Conservation (phyloP, 78 protist genomes). For the Polysphondylium violaceum region DNA sequence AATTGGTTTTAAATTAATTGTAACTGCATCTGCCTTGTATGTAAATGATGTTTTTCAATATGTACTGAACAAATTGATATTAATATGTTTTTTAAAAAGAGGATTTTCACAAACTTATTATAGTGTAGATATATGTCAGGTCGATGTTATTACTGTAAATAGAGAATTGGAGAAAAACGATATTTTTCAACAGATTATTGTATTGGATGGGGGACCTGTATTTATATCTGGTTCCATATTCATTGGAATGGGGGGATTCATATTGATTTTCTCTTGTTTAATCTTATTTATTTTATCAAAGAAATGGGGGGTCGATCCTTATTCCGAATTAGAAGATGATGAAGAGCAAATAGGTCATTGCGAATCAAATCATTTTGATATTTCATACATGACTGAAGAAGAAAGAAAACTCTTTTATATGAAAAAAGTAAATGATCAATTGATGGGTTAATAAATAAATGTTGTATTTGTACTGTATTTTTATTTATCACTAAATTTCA, state of each 20-base stretch:
- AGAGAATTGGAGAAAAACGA: not conserved
- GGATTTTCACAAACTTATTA: slow-evolving; percentile 41
- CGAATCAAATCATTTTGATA: slow-evolving; percentile 11
- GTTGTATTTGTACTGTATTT: too few species aligned
- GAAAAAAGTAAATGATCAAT: slow-evolving; percentile 6
- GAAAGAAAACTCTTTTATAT: slow-evolving; percentile 22
- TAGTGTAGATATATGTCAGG: slow-evolving; percentile 23
- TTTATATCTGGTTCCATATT: slow-evolving; percentile 36
- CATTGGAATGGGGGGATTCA: slow-evolving; percentile 32
- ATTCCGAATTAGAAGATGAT: too few species aligned
- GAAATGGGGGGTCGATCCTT: not conserved
- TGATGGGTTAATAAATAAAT: not conserved
- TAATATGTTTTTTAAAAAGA: not conserved
- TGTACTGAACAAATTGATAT: not conserved
- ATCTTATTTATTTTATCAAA: not conserved
- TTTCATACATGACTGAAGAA: slow-evolving; percentile 1
- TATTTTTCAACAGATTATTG: slow-evolving; percentile 11
- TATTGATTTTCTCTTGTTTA: slow-evolving; percentile 9
- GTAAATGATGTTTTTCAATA: not conserved
- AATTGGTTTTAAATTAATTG: slow-evolving; percentile 12
- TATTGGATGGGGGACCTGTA: slow-evolving; percentile 38
- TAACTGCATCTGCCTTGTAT: slow-evolving; percentile 33
- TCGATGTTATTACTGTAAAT: not conserved
- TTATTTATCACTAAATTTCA: not conserved
- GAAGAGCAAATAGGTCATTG: not conserved